phyloP scores from a whole-genome alignment of 176 grass and related monocot genomes.

The Eleusine indica region DNA sequence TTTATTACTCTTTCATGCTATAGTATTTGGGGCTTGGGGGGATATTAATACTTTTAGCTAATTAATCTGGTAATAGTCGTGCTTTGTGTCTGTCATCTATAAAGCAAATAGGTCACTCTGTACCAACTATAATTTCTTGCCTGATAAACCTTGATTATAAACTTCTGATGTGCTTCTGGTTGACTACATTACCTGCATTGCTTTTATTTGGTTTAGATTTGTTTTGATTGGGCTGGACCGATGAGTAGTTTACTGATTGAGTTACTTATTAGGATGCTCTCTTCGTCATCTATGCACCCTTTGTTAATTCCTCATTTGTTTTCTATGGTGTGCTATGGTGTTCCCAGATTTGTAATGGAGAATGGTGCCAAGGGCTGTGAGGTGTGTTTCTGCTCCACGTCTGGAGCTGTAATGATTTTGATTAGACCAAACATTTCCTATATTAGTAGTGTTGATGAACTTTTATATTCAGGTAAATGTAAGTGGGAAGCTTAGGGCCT shows the following conservation, averaged over 20 bases:
- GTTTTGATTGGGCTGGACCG: background rate
- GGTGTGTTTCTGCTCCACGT: constrained; percentile 5
- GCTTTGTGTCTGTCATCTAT: constrained; percentile 56
- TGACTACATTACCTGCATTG: constrained; percentile 26
- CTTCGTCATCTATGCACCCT: background rate
- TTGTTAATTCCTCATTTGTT: background rate
- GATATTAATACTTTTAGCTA: constrained; percentile 25
- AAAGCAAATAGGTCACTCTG: constrained; percentile 81
- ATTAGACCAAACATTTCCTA: background rate
- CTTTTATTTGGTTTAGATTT: background rate
- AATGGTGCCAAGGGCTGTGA: constrained; percentile 85
- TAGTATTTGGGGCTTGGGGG: constrained; percentile 19
- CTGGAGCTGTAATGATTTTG: background rate
- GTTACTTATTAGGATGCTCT: background rate
- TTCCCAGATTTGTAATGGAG: constrained; percentile 85
- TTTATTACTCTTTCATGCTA: constrained; percentile 26
- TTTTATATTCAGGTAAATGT: constrained; percentile 62
- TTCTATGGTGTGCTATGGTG: constrained; percentile 83
- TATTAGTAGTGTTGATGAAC: background rate
- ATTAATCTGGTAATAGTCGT: background rate
- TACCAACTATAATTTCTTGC: constrained; percentile 17
- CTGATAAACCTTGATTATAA: constrained; percentile 26
- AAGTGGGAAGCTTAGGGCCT: constrained; percentile 73
- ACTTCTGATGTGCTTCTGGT: constrained; percentile 33
- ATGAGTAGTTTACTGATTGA: background rate